These are phyloP conservation scores for Paraleonurus japonicus DNA, from an alignment of 257 asterid genomes.

Conservation along the genomic window DNA sequence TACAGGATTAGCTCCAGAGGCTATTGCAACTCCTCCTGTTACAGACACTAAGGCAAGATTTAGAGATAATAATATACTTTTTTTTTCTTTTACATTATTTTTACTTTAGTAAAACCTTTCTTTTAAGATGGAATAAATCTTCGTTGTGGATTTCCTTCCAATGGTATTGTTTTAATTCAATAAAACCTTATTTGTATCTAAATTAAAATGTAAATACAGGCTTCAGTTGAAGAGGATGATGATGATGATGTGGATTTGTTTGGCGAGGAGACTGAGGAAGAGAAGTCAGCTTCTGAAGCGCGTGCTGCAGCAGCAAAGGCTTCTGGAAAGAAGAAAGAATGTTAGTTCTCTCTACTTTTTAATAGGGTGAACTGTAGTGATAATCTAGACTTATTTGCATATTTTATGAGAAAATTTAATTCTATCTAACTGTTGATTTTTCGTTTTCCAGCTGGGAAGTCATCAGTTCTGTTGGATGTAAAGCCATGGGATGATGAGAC, in stretches of 20 bases:
- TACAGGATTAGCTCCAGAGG: slow-evolving; percentile 55
- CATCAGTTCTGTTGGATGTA: slow-evolving; percentile 58
- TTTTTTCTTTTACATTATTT: not conserved
- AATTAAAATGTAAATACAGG: slow-evolving; percentile 18
- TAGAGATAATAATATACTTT: not conserved
- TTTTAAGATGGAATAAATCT: not conserved
- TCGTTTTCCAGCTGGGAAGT: slow-evolving; percentile 60
- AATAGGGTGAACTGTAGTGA: not conserved
- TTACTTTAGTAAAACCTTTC: not conserved
- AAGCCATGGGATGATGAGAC: slow-evolving; percentile 99
- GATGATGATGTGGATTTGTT: slow-evolving; percentile 91
- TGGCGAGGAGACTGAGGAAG: slow-evolving; percentile 97
- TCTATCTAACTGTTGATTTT: not conserved
- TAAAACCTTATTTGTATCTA: not conserved
- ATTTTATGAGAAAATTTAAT: not conserved
- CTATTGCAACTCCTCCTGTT: slow-evolving; percentile 61
- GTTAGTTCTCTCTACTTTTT: slow-evolving; percentile 38
- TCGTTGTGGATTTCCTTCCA: not conserved
- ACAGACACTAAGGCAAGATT: slow-evolving; percentile 51
- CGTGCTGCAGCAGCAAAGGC: slow-evolving; percentile 91
- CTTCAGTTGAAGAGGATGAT: slow-evolving; percentile 57
- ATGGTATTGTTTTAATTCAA: too few relatives aligned
- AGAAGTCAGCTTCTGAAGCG: slow-evolving; percentile 85
- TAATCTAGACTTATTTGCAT: not conserved
- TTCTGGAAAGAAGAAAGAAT: slow-evolving; percentile 85